A percentile compares a stretch with the other conserved stretches of the same genome.
Conservation (phyloP, 1,284 basidiomycete species). For the Boletus sp. region DNA sequence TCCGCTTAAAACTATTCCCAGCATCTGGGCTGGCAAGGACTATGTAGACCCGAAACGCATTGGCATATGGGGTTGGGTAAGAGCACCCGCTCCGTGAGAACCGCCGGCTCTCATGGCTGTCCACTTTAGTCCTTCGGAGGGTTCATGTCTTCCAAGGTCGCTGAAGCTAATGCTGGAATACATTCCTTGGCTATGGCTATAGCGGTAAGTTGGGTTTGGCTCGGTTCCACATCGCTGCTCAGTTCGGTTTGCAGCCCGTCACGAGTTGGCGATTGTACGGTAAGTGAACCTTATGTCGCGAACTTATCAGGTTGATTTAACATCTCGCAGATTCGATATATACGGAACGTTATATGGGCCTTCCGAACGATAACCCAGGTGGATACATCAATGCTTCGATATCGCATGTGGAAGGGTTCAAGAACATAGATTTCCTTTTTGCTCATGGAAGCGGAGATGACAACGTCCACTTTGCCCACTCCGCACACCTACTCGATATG, state of each 20-base stretch:
- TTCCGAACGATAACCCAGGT: conserved; percentile 68
- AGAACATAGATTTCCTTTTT: conserved; percentile 74
- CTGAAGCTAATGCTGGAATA: conserved; percentile 82
- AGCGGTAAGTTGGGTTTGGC: conserved; percentile 54
- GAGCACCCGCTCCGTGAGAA: conserved; percentile 27
- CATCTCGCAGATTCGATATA: conserved; percentile 72
- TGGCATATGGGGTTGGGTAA: conserved; percentile 94
- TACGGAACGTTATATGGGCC: conserved; percentile 96
- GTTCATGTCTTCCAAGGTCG: conserved; percentile 87
- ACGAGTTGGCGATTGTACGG: conserved; percentile 85
- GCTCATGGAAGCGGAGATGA: conserved; percentile 94
- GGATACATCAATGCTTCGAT: conserved; percentile 88
- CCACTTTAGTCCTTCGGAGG: conserved; percentile 80
- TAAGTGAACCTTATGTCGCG: conserved; percentile 34
- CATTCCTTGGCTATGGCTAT: conserved; percentile 88
- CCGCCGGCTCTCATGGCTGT: conserved; percentile 6
- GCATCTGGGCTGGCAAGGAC: conserved; percentile 69
- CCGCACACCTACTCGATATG: conserved; percentile 88
- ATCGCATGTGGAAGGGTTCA: conserved; percentile 81
- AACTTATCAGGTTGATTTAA: neutral
- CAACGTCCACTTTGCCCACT: conserved; percentile 92
- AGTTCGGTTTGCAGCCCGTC: conserved; percentile 57
- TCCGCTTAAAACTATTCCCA: conserved; percentile 28
- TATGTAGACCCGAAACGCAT: conserved; percentile 81
- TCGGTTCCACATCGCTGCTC: neutral